Percentiles rank a stretch among this genome's conserved stretches.
These are phyloP conservation scores for Xylariales sp. DNA, from an alignment of 2,329 filamentous ascomycete species.

Conservation along the genomic window DNA sequence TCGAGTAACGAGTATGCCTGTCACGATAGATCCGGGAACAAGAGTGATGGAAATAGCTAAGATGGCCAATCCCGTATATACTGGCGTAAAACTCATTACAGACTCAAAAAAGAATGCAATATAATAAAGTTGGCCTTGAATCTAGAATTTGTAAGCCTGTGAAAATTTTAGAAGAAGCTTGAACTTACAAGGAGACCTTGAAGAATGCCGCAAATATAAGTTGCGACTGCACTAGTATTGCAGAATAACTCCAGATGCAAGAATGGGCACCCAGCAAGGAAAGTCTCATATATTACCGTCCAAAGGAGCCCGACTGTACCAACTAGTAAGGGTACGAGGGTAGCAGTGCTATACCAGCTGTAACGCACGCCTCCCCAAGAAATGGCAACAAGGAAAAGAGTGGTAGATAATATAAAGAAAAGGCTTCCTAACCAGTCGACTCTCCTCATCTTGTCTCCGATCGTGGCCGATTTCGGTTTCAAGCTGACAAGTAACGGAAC, in stretches of 20 bases:
- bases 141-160: neutral
- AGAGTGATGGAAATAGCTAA: conserved; percentile 13
- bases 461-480: conserved; percentile 20
- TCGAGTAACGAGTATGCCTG: conserved; percentile 11
- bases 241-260: conserved; percentile 23
- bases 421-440: conserved; percentile 40
- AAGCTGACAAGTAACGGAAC: conserved; percentile 35
- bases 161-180: neutral
- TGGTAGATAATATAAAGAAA: conserved; percentile 36
- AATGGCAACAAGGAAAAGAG: too few species aligned
- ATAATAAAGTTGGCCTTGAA: conserved; percentile 8
- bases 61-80: conserved; percentile 12
- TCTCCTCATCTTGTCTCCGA: conserved; percentile 24
- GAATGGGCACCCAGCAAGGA: conserved; percentile 23
- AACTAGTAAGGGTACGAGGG: conserved; percentile 37
- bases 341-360: conserved; percentile 33
- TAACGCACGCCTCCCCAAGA: conserved; percentile 38
- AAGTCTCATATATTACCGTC: conserved; percentile 32
- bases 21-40: conserved; percentile 11
- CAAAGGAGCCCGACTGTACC: conserved; percentile 31
- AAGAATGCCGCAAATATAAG: conserved; percentile 23
- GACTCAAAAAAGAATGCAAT: conserved; percentile 14
- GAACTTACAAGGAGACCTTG: conserved; percentile 27
- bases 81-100: conserved; percentile 11
- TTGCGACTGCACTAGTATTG: conserved; percentile 18